Evolutionary conservation across 73 alveolate species (phyloP), one percentile per base, ranked within the genome.

Genomic region (Paramecium pentaurelia): DNA sequence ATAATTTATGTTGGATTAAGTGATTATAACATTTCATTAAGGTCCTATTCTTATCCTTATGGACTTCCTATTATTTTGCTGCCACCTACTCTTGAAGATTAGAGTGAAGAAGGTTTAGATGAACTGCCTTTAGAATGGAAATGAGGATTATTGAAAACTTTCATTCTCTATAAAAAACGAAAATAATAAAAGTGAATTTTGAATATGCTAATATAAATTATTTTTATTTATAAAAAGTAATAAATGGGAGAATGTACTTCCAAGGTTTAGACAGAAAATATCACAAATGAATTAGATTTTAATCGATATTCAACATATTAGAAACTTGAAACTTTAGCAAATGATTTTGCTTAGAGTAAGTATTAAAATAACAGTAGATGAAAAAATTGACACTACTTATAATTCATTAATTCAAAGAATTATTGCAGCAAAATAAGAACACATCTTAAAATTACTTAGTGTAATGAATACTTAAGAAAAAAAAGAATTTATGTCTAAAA

Each of bases 81-180:
- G 6, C 60, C 84, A 6, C 84, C 84, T 9, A 75, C 88, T 49
- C 75, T 80, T n/a, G 91, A 80, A 9, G 71, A 45, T 80, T 80
- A 47, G 44, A 80, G 73, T 3, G 91, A 80, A 27, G 87, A 73
- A 36, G 47, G 71, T 47, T 42, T 80, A 9, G 75, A 49, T 75
- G 88, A 75, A 4, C 75, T 80, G n/a, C 44, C 44, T 36, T 80
- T 45, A 45, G 58, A 44, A 47, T 80, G 44, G 73, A 80, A 80
- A 47, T 80, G 91, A 44, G 91, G 91, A 80, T 80, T 80, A 80
- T 80, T 80, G 91, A 80, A 80, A 22, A 80, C 91, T 49, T 80
- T 80, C 91, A 80, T 80, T 45, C 70, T 16, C 34, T 45, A 80
- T 44, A 40, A 75, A 30, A 75, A 75, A 75, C 84, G 84, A 64